Conservation (phyloP, 2,329 filamentous ascomycete species). For the Colletotrichum gloeosporioides region DNA sequence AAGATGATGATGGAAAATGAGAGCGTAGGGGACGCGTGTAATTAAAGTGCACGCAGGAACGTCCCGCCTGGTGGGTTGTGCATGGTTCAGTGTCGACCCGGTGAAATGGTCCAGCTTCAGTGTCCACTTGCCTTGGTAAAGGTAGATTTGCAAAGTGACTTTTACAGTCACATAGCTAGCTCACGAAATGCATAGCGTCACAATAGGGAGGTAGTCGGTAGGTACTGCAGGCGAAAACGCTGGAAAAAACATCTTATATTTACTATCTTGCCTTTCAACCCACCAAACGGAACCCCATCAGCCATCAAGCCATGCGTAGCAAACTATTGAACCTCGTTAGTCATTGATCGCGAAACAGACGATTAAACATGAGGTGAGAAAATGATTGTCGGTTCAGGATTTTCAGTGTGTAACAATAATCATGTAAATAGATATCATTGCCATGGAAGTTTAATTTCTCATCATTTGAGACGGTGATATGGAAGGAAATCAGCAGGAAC, state of each 20-base stretch:
- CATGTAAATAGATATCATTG: slow-evolving; percentile 18
- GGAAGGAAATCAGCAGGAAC: background rate
- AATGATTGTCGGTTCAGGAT: slow-evolving; percentile 7
- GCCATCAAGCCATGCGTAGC: background rate
- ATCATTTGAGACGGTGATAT: background rate
- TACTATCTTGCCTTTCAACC: background rate
- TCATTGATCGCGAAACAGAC: background rate
- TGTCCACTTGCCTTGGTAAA: background rate
- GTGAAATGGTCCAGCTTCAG: background rate
- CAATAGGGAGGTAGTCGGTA: background rate
- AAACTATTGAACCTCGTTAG: background rate
- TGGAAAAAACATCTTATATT: background rate
- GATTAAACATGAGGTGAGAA: background rate
- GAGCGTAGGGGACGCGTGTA: background rate
- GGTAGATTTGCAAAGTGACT: background rate
- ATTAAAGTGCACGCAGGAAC: background rate
- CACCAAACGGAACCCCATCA: background rate
- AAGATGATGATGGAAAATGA: too few relatives aligned
- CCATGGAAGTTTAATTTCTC: background rate
- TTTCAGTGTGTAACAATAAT: slow-evolving; percentile 17
- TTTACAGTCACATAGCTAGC: background rate
- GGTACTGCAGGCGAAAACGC: background rate
- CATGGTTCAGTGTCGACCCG: too few relatives aligned
- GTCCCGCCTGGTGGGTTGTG: too few relatives aligned
- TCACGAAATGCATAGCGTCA: background rate